Evolutionary conservation across 2,329 filamentous ascomycete genomes (phyloP).

Genomic region (Epicoccum sorghinum): DNA sequence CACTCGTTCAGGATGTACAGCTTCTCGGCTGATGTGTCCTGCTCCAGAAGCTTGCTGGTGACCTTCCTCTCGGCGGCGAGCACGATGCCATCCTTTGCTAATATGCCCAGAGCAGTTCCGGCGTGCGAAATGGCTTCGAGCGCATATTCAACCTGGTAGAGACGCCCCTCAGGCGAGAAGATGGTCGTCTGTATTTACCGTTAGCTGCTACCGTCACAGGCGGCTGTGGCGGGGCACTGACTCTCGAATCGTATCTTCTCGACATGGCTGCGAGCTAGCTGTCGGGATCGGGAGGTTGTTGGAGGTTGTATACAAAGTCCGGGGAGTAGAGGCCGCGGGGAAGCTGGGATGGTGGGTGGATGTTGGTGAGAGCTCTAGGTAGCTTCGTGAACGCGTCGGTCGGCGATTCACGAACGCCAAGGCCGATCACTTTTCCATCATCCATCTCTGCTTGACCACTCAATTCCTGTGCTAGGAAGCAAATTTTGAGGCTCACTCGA

Average conservation of each 20-base stretch:
- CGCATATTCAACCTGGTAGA: constrained; percentile 99
- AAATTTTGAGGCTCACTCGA: neutral
- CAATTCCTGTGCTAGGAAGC: neutral
- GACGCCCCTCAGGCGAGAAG: constrained; percentile 97
- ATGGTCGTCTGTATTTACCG: constrained; percentile 79
- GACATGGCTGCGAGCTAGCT: constrained; percentile 68
- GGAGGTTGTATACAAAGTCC: constrained; percentile 6
- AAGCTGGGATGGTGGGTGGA: constrained; percentile 24
- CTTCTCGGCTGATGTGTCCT: constrained; percentile 99
- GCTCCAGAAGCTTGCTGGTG: constrained; percentile 97
- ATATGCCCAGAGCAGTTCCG: constrained; percentile 93
- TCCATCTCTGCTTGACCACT: neutral
- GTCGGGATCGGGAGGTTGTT: neutral
- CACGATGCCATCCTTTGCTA: constrained; percentile 98
- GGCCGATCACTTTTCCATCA: constrained; percentile 37
- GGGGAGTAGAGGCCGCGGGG: constrained; percentile 26
- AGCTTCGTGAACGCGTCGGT: constrained; percentile 38
- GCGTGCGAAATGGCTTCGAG: constrained; percentile 98
- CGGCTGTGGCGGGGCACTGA: constrained; percentile 56
- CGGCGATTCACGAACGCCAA: constrained; percentile 34
- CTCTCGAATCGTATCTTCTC: constrained; percentile 95
- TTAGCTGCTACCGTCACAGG: constrained; percentile 27
- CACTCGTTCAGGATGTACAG: constrained; percentile 99
- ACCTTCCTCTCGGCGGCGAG: constrained; percentile 98
- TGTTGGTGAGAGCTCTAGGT: constrained; percentile 44